Conservation (phyloP, 1,284 basidiomycete species). For the Apiotrichum brassicae region DNA sequence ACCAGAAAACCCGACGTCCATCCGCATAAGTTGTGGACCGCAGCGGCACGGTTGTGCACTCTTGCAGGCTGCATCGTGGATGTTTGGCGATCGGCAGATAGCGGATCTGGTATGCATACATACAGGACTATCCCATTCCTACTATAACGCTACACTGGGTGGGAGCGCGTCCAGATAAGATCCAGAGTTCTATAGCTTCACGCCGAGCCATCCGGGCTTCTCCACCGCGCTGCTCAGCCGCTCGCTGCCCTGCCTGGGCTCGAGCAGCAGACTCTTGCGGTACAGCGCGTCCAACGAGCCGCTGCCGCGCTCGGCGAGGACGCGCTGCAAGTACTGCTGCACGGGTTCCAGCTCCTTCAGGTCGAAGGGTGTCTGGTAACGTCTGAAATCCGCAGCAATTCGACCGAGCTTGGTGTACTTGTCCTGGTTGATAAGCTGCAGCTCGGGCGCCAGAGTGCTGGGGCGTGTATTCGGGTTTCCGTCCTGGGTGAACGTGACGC, state of each 20-base stretch:
- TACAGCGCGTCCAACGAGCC: constrained; percentile 45
- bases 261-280: constrained; percentile 45
- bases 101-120: too few species aligned
- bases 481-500: constrained; percentile 87
- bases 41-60: too few species aligned
- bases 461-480: constrained; percentile 82
- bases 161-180: too few species aligned
- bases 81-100: too few species aligned
- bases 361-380: constrained; percentile 63
- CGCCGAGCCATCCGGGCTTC: constrained; percentile 36
- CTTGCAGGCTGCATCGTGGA: too few species aligned
- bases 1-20: too few species aligned
- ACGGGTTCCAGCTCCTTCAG: constrained; percentile 43
- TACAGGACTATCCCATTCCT: too few species aligned
- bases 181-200: constrained; percentile 4
- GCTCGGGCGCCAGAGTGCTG: constrained; percentile 66
- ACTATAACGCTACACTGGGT: too few species aligned
- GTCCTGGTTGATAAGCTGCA: constrained; percentile 90
- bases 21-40: too few species aligned
- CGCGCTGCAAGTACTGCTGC: constrained; percentile 37
- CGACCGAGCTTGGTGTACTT: constrained; percentile 85
- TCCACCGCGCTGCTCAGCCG: constrained; percentile 34
- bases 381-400: constrained; percentile 86
- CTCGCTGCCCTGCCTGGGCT: constrained; percentile 42
- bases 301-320: constrained; percentile 44